Conservation (phyloP, 2,329 filamentous ascomycete genomes). For the Cladorrhinum sp. region DNA sequence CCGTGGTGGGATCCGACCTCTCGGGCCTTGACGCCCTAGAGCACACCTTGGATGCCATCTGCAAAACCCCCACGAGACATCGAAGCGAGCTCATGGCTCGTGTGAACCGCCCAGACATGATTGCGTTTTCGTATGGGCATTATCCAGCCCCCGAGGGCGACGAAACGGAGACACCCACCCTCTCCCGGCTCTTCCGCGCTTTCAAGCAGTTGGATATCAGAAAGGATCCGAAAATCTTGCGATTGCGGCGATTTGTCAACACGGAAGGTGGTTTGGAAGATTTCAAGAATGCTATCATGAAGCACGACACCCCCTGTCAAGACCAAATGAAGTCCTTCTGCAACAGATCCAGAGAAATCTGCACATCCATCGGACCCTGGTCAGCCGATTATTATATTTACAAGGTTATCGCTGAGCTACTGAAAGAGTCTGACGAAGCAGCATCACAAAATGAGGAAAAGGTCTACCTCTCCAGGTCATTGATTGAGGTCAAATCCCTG, state of each 20-base stretch:
- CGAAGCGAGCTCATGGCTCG: slow-evolving; percentile 66
- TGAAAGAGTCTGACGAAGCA: slow-evolving; percentile 33
- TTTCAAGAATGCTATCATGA: slow-evolving; percentile 40
- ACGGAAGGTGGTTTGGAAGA: slow-evolving; percentile 39
- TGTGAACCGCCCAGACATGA: slow-evolving; percentile 63
- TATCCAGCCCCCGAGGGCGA: slow-evolving; percentile 29
- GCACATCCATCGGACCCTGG: slow-evolving; percentile 62
- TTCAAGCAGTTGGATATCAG: slow-evolving; percentile 50
- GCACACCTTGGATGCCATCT: slow-evolving; percentile 64
- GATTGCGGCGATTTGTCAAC: slow-evolving; percentile 39
- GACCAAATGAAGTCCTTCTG: slow-evolving; percentile 56
- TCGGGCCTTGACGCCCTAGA: slow-evolving; percentile 62
- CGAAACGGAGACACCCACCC: slow-evolving; percentile 31
- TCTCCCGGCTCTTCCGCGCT: slow-evolving; percentile 43
- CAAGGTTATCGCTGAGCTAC: slow-evolving; percentile 41
- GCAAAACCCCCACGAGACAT: slow-evolving; percentile 65
- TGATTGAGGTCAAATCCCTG: slow-evolving; percentile 34
- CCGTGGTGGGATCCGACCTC: slow-evolving; percentile 59
- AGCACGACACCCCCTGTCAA: slow-evolving; percentile 49
- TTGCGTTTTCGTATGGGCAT: slow-evolving; percentile 33
- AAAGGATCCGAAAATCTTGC: slow-evolving; percentile 58
- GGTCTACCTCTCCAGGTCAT: slow-evolving; percentile 49
- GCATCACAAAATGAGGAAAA: slow-evolving; percentile 49
- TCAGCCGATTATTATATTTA: slow-evolving; percentile 65
- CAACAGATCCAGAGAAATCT: slow-evolving; percentile 49